These are phyloP conservation scores for Chlamydomonas sphaeroides DNA, from an alignment of 139 green algal species.

Conservation along the genomic window DNA sequence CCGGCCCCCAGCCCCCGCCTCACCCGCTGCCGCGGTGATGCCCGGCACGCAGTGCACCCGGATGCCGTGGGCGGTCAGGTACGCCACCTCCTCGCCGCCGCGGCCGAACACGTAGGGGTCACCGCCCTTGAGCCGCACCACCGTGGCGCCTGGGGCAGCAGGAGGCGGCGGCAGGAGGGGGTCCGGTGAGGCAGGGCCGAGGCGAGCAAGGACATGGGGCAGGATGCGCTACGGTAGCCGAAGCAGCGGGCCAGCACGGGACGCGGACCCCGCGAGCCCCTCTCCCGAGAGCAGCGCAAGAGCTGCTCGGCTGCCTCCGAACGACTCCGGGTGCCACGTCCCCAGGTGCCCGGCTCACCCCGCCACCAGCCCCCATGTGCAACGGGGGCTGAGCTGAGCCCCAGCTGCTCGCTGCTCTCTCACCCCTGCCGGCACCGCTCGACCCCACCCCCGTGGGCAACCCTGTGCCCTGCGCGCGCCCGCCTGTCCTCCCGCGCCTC, in stretches of 20 bases:
- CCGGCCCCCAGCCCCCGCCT: background rate
- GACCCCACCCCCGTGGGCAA: background rate
- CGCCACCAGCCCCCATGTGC: no score
- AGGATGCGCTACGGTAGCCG: no score
- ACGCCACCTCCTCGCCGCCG: conserved; percentile 81
- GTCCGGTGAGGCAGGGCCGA: background rate
- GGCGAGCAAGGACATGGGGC: no score
- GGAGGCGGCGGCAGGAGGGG: background rate
- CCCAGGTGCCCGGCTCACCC: no score
- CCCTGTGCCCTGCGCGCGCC: background rate
- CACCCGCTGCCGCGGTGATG: conserved; percentile 71
- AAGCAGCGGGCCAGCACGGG: no score
- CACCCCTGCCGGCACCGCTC: background rate
- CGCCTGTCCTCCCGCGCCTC: conserved; percentile 9
- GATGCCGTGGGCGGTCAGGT: conserved; percentile 83
- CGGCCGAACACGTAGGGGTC: conserved; percentile 96
- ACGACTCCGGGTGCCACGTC: no score
- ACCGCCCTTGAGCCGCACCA: conserved; percentile 92
- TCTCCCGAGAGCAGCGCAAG: no score
- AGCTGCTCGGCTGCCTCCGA: no score
- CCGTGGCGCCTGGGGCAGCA: conserved; percentile 52
- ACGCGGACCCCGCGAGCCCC: no score
- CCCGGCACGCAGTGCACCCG: conserved; percentile 90
- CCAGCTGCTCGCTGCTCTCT: no score
- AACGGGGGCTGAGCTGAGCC: no score